Evolutionary conservation across 345 rosid species (phyloP).

Genomic region (Citrus cavaleriei): DNA sequence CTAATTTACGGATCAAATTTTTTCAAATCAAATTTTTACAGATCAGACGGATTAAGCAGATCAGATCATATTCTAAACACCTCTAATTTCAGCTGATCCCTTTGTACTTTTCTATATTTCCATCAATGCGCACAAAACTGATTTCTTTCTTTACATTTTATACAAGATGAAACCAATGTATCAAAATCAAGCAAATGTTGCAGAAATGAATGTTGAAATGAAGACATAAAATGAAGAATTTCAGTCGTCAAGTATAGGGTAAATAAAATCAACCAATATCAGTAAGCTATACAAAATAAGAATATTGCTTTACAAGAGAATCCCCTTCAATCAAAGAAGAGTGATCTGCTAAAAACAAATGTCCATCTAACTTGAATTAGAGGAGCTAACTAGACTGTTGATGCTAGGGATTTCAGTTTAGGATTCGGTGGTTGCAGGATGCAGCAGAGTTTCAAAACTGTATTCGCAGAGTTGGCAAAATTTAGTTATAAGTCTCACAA

Average conservation of each 20-base stretch:
- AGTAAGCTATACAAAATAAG: not conserved
- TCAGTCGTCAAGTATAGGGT: not conserved
- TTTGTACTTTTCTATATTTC: not conserved
- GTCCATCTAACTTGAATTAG: not conserved
- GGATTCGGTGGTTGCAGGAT: not conserved
- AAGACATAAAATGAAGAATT: not conserved
- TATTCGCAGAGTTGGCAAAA: not conserved
- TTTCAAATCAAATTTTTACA: too few species aligned
- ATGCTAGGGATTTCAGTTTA: not conserved
- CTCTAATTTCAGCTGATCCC: not conserved
- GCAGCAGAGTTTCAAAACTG: not conserved
- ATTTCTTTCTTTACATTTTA: not conserved
- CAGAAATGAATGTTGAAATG: not conserved
- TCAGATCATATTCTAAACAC: too few species aligned
- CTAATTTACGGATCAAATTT: accelerated
- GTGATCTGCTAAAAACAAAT: not conserved
- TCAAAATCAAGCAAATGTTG: not conserved
- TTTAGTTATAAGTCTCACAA: not conserved
- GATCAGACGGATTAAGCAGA: accelerated
- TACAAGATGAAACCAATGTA: not conserved
- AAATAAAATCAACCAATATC: not conserved
- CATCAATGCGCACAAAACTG: not conserved
- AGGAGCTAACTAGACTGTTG: not conserved
- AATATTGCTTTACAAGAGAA: not conserved
- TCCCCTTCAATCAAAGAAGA: not conserved